Conservation (phyloP, 192 early-diverging fungal species). For the Cladochytrium replicatum region DNA sequence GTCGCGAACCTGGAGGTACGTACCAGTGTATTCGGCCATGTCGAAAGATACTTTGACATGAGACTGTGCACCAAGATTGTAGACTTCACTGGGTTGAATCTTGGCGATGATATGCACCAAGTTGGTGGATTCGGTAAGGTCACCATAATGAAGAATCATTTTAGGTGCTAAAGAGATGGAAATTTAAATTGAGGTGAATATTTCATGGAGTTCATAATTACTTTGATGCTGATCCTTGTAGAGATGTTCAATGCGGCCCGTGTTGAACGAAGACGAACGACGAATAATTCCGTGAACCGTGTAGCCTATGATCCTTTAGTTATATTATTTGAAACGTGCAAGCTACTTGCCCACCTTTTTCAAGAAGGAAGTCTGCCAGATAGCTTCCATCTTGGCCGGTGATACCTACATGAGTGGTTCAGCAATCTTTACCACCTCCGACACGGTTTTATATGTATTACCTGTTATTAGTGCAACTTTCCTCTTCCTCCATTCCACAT, state of each 20-base stretch:
- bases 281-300: conserved; percentile 72
- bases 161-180: too few relatives aligned
- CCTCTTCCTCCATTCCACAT: not conserved
- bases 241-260: conserved; percentile 67
- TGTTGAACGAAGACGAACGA: conserved; percentile 78
- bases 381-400: conserved; percentile 78
- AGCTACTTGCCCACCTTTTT: conserved; percentile 38
- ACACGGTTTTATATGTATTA: too few relatives aligned
- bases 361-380: conserved; percentile 59
- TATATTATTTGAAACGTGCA: too few relatives aligned
- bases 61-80: conserved; percentile 70
- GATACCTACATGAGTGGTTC: conserved; percentile 44
- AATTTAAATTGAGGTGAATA: too few relatives aligned
- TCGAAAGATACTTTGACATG: conserved; percentile 64
- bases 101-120: conserved; percentile 62
- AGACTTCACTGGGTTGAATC: conserved; percentile 65
- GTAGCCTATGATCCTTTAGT: conserved; percentile 41
- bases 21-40: conserved; percentile 68
- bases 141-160: conserved; percentile 70
- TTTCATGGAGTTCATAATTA: not conserved
- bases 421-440: not conserved
- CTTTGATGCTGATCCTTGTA: conserved; percentile 61
- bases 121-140: conserved; percentile 69
- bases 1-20: too few relatives aligned
- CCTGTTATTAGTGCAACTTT: conserved; percentile 27